Evolutionary conservation across 2,329 filamentous ascomycete species (phyloP), one percentile per base, ranked within the genome.

Genomic region (Aspergillus pseudotamarii): DNA sequence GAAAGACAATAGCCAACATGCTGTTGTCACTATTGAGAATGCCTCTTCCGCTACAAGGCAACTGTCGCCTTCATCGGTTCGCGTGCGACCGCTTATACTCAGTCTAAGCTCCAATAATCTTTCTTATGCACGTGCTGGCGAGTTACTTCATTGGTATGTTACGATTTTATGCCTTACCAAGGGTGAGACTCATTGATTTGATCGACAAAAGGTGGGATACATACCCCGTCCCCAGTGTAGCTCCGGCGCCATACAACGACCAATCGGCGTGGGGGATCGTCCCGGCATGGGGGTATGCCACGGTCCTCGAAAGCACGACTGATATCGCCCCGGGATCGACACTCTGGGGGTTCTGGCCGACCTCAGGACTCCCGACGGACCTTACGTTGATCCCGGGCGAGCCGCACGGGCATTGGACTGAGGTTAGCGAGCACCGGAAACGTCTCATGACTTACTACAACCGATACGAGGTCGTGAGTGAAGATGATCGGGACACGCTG

Each of bases 201-300:
- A 19, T 45, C 36, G n/a, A 34, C 5, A 65, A 65, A 60, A 67
- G 65, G 66, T 84, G 81, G 81, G 73, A 79, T 58, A 74, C 78
- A 12, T 83, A 81, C 68, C 81, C 78, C 0, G 72, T 81, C 0
- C 82, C 81, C 0, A 14, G 65, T 0, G 68, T 66, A 23, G 72
- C 76, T 1, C 63, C 68, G 10, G n/a, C 56, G 3, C 66, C 65
- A 5, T 70, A 67, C 57, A 75, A 78, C 68, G 75, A 83, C 66
- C 50, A 62, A 16, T 41, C 68, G 3, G 66, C 70, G n/a, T 84
- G 81, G 72, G 82, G 80, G 11, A 79, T 82, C 63, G 79, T 80
- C 32, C 78, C 79, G 43, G 79, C 76, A 23, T 85, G 82, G 82
- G 83, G 83, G 0, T 84, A 80, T 61, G 82, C 75, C 12, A 70